Base-by-base conservation (phyloP, 495 filamentous ascomycete genomes). In the Penicillium odoratum region DNA sequence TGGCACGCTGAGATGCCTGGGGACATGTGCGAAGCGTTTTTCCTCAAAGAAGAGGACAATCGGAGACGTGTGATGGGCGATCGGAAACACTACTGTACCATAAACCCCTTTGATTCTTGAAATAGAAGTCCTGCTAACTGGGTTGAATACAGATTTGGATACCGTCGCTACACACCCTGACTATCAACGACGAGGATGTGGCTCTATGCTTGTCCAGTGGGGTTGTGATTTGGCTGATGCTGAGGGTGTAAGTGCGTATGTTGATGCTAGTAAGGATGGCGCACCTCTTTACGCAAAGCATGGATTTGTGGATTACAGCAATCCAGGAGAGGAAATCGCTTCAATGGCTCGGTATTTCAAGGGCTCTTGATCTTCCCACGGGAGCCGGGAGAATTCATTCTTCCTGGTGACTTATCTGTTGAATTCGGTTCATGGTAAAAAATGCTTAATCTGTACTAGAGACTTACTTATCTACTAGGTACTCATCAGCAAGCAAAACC, bases 81-180 rank as follows among this genome's bases (percentile, higher is more conserved):
- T 55, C n/a, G 43, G 42, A 68, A 62, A 48, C 60, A 71, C 57
- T 66, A 56, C 16, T 71, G 69, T 71, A 52, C 21, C 21, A 21
- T 21, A 21, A 21, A 30, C 9, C 6, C 38, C 16, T n/a, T 16
- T 31, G 31, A 11, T 33, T 7, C 29, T 33, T 50, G 11, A 13
- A 8, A n/a, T 2, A 11, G 21, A 38, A 58, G n/a, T 28, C 46
- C 13, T 31, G 33, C 30, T 33, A 2, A 10, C 18, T n/a, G 16
- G n/a, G 25, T 2, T 31, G 3, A 6, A 48, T 9, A 76, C 8
- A 76, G 73, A 72, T 47, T 76, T 85, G 34, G 74, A 81, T 59
- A 74, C 79, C 48, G 61, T 86, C 8, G 70, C 75, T 11, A 79
- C 78, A 18, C 74, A 80, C 49, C 81, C 79, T 4, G 71, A 75